Evolutionary conservation across 176 grass and related monocot species (phyloP).

Genomic region (Guadua angustifolia): DNA sequence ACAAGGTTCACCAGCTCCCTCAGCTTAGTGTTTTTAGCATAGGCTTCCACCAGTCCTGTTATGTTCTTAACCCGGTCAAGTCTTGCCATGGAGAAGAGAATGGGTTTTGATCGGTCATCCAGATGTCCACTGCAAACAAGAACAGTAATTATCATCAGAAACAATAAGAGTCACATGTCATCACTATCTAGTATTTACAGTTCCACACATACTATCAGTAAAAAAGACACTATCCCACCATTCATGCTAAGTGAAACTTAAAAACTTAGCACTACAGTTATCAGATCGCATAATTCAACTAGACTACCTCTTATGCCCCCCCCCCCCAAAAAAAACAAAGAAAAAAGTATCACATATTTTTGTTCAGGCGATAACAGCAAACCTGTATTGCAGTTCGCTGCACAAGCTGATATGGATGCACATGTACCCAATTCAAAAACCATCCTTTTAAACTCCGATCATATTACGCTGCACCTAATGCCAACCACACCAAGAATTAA

Average conservation of each 20-base stretch:
- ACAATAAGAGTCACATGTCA: neutral
- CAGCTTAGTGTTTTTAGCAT: slow-evolving; percentile 57
- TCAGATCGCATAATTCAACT: no score
- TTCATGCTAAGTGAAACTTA: neutral
- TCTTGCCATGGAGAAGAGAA: slow-evolving; percentile 96
- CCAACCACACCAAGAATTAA: no score
- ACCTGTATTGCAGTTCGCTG: no score
- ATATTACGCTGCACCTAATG: no score
- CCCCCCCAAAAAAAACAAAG: no score
- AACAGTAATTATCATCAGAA: slow-evolving; percentile 23
- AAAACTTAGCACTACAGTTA: neutral
- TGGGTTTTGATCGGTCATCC: slow-evolving; percentile 86
- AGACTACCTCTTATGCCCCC: no score
- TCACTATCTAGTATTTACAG: neutral
- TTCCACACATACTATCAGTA: neutral
- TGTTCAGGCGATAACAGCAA: no score
- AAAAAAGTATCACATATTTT: no score
- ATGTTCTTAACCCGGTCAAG: slow-evolving; percentile 93
- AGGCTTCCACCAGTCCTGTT: slow-evolving; percentile 86
- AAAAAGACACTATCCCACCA: neutral
- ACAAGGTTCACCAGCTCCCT: slow-evolving; percentile 84
- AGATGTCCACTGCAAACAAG: slow-evolving; percentile 69
- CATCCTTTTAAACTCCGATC: no score
- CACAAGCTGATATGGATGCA: no score
- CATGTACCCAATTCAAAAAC: no score